phyloP scores from a whole-genome alignment of 306 rosid species.

The Pyrus bretschneideri region DNA sequence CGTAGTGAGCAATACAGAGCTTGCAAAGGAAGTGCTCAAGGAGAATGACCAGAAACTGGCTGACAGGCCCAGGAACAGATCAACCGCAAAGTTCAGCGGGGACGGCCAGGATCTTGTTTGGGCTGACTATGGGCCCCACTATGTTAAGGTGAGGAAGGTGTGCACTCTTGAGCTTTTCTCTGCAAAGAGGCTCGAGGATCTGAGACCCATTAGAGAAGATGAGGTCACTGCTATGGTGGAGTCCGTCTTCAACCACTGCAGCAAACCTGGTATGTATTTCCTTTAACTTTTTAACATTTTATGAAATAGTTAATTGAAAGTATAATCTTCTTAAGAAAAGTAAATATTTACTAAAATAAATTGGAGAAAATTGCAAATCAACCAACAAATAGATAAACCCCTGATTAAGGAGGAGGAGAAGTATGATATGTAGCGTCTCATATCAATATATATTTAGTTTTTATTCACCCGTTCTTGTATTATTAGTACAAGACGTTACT shows the following conservation, averaged over 20 bases:
- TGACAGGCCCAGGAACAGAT: constrained; percentile 58
- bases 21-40: constrained; percentile 69
- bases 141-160: constrained; percentile 90
- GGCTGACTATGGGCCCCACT: constrained; percentile 96
- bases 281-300: not conserved
- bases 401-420: not conserved
- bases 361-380: not conserved
- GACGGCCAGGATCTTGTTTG: constrained; percentile 81
- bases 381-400: not conserved
- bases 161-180: constrained; percentile 93
- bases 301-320: not conserved
- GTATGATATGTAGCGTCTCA: no score
- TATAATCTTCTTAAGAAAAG: not conserved
- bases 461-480: no score
- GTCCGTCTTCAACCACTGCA: constrained; percentile 47
- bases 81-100: constrained; percentile 67
- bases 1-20: constrained; percentile 50
- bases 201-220: constrained; percentile 79
- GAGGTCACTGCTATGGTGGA: constrained; percentile 91
- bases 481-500: rapidly evolving
- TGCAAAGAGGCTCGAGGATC: constrained; percentile 50
- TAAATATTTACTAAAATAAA: no score
- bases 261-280: constrained; percentile 37
- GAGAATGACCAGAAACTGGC: constrained; percentile 73
- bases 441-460: no score